Base-by-base conservation (phyloP, 306 rosid genomes). In the Acacia acuminata region DNA sequence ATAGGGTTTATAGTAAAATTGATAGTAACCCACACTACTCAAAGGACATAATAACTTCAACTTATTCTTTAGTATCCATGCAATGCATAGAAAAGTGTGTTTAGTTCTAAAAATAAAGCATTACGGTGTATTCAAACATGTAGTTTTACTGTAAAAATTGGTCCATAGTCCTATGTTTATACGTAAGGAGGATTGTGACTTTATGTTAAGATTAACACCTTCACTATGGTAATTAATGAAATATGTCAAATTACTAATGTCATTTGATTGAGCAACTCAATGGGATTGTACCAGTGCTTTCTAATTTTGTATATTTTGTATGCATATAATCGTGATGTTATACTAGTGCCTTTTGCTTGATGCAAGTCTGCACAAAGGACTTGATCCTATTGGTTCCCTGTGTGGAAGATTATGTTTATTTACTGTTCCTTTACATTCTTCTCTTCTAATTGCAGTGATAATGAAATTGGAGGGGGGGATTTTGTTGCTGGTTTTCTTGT, bases 401-500 rank as follows among this genome's bases (percentile, higher is more conserved):
- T 69, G 82, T 64, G 77, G 55, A 79, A 79, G 73, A 76, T 44
- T 76, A 13, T 51, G 43, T 60, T 8, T 25, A 48, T 81, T 80
- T 76, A 14, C 38, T 4, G 13, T 40, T 82, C 30, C 66, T 77
- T 56, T 38, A 70, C 71, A 30, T 79, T 47, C 13, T n/a, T 82
- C 71, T 86, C 24, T 79, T 47, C 30, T 82, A 66, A 79, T 44
- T 76, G 82, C 92, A 93, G 94, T 75, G 94, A 89, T 76, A 86
- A 76, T 68, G 81, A 91, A 82, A 83, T 88, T 61, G 98, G 97
- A 38, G 96, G 93, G 43, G 93, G 91, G 70, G 99, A 96, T 79
- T 96, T 96, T 73, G 53, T 91, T 58, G 92, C 97, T 73, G 97
- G 99, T 45, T 96, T 96, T 87, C 80, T 96, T 76, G 76, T 96